Percentiles rank a stretch among this genome's conserved stretches.
phyloP scores from a whole-genome alignment of 1,284 basidiomycete species.

The Gastroboletus turbinatus region DNA sequence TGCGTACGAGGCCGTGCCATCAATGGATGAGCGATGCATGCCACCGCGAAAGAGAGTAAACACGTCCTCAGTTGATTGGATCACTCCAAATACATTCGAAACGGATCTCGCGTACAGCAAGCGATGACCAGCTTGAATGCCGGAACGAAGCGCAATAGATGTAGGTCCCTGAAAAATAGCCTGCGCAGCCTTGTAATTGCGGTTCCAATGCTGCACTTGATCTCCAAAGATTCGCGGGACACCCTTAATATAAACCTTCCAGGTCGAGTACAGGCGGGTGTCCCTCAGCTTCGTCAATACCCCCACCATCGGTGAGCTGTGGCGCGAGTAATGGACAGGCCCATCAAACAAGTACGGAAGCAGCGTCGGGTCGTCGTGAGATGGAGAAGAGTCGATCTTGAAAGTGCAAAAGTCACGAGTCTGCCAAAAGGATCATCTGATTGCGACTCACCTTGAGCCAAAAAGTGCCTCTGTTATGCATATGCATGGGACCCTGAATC shows the following conservation, averaged over 20 bases:
- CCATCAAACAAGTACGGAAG: constrained; percentile 69
- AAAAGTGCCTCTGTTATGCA: constrained; percentile 56
- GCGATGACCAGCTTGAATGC: constrained; percentile 68
- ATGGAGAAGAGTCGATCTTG: constrained; percentile 44
- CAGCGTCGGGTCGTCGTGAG: constrained; percentile 37
- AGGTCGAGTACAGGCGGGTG: constrained; percentile 72
- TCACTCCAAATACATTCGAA: constrained; percentile 59
- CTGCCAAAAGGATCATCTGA: neutral
- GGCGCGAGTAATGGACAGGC: constrained; percentile 66
- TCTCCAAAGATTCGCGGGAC: constrained; percentile 60
- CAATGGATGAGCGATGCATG: constrained; percentile 17
- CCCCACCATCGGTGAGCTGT: constrained; percentile 68
- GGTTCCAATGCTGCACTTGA: constrained; percentile 64
- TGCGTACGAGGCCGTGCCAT: constrained; percentile 29
- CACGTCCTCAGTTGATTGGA: constrained; percentile 48
- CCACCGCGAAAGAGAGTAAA: constrained; percentile 51
- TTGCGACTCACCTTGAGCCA: constrained; percentile 56
- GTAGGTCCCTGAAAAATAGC: constrained; percentile 65
- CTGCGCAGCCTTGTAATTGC: constrained; percentile 64
- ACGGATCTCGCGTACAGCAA: constrained; percentile 72
- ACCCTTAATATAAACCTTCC: constrained; percentile 71
- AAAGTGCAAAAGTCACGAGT: constrained; percentile 20
- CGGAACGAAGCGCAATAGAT: constrained; percentile 59
- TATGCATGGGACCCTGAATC: constrained; percentile 52
- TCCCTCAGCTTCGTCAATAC: constrained; percentile 58